phyloP scores from a whole-genome alignment of 371 early-diverging fungal genomes.

The Nematocida sp. region DNA sequence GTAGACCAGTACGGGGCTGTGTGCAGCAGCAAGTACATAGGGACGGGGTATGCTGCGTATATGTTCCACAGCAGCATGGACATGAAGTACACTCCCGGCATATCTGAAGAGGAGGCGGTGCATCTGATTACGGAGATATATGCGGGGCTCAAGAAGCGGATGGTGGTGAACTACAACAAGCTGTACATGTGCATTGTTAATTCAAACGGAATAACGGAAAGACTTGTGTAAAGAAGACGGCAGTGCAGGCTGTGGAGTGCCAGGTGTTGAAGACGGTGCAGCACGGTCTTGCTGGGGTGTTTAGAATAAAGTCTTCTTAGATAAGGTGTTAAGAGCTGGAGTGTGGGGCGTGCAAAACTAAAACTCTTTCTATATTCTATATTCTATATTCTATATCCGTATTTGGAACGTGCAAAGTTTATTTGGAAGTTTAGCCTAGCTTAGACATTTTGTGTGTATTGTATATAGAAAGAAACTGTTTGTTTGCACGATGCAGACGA shows the following conservation, averaged over 20 bases:
- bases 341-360: no score
- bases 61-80: slow-evolving; percentile 55
- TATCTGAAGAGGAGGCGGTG: slow-evolving; percentile 44
- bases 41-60: slow-evolving; percentile 52
- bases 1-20: slow-evolving; percentile 59
- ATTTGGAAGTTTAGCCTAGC: neutral
- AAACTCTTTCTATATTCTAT: neutral
- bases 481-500: slow-evolving; percentile 14
- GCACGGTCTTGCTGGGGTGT: no score
- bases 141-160: slow-evolving; percentile 54
- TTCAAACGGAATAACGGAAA: slow-evolving; percentile 32
- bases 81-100: slow-evolving; percentile 40
- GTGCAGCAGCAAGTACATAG: slow-evolving; percentile 38
- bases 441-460: neutral
- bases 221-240: no score
- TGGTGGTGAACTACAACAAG: slow-evolving; percentile 38
- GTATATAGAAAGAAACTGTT: neutral
- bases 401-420: neutral
- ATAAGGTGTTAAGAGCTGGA: no score
- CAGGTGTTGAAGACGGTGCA: no score
- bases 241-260: no score
- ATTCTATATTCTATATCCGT: neutral
- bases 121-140: slow-evolving; percentile 48
- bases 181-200: slow-evolving; percentile 50
- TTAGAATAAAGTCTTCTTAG: no score